Evolutionary conservation across 208 protist species (phyloP).

Genomic region (Trypanosoma mega): DNA sequence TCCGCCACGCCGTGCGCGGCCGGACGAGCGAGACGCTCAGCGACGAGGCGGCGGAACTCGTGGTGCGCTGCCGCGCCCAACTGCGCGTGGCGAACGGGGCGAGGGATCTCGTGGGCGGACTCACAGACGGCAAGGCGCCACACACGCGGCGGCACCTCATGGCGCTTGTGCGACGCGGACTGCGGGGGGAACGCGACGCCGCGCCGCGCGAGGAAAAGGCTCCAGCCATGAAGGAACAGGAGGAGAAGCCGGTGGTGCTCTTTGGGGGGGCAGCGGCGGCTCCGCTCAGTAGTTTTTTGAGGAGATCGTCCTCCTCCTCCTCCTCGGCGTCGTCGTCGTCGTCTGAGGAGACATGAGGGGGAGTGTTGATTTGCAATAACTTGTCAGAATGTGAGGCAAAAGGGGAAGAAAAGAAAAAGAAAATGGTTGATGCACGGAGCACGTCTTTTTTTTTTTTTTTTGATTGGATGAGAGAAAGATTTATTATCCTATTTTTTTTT

Average conservation of each 20-base stretch:
- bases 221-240: constrained; percentile 11
- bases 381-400: neutral
- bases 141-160: constrained; percentile 49
- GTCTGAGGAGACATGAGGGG: neutral
- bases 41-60: constrained; percentile 33
- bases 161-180: constrained; percentile 37
- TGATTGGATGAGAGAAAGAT: neutral
- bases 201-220: neutral
- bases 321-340: neutral
- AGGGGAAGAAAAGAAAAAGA: neutral
- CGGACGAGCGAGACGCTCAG: constrained; percentile 19
- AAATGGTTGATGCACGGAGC: neutral
- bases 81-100: constrained; percentile 44
- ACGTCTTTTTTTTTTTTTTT: neutral
- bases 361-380: neutral
- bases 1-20: constrained; percentile 43
- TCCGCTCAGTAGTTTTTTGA: constrained; percentile 23
- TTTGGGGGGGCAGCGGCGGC: constrained; percentile 13
- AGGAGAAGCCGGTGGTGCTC: constrained; percentile 9
- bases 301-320: constrained; percentile 13
- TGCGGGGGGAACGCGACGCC: constrained; percentile 35
- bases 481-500: constrained; percentile 1
- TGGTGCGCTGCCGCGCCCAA: constrained; percentile 40
- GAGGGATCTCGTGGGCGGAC: constrained; percentile 58
- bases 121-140: constrained; percentile 37